Percentiles rank a stretch among this genome's conserved stretches.
Evolutionary conservation across 2,329 filamentous ascomycete species (phyloP).

Genomic region (Aspergillus tanneri): DNA sequence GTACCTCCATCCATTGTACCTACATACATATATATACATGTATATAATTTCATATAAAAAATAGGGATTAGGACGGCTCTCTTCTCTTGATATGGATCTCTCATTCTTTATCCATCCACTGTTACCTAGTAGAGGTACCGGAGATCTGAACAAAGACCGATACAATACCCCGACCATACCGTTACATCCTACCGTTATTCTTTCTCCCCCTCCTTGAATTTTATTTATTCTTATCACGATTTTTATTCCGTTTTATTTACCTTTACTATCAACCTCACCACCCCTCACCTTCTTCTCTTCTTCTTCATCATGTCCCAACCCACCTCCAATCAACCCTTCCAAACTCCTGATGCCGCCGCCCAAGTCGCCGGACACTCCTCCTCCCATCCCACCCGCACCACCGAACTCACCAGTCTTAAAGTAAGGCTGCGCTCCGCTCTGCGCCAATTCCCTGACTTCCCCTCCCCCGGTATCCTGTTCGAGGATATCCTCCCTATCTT

Average conservation of each 20-base stretch:
- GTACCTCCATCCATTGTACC: too few relatives aligned
- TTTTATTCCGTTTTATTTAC: constrained; percentile 18
- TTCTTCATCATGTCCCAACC: constrained; percentile 42
- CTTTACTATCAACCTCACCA: constrained; percentile 15
- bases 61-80: too few relatives aligned
- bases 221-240: constrained; percentile 22
- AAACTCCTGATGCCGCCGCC: constrained; percentile 41
- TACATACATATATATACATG: too few relatives aligned
- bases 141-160: too few relatives aligned
- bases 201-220: constrained; percentile 3
- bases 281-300: constrained; percentile 11
- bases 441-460: constrained; percentile 88
- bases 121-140: too few relatives aligned
- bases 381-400: constrained; percentile 48
- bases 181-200: background rate
- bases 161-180: too few relatives aligned
- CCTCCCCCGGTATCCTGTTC: constrained; percentile 87
- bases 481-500: constrained; percentile 98
- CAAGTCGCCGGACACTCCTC: constrained; percentile 44
- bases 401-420: constrained; percentile 63
- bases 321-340: constrained; percentile 24
- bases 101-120: too few relatives aligned
- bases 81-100: too few relatives aligned
- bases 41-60: too few relatives aligned
- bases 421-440: constrained; percentile 69